Conservation (phyloP, 2,329 filamentous ascomycete genomes). For the Paecilomyces fulvus region DNA sequence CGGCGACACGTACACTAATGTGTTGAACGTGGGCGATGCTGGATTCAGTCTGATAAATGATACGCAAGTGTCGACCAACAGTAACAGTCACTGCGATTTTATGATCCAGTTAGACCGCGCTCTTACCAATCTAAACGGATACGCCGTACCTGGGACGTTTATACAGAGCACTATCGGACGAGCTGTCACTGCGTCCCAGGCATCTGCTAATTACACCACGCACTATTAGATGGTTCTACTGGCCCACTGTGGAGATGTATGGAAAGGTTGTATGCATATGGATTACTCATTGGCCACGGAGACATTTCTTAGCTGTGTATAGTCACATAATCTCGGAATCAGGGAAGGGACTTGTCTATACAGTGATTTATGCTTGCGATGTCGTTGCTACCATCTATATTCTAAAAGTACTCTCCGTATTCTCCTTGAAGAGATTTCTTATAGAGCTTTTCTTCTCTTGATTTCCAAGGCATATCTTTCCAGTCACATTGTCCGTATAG, state of each 20-base stretch:
- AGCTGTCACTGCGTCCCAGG: neutral
- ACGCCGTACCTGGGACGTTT: neutral
- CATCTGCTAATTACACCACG: neutral
- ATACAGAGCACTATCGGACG: neutral
- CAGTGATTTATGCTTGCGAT: no score
- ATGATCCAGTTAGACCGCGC: neutral
- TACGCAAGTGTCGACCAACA: slow-evolving; percentile 9
- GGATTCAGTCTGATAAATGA: slow-evolving; percentile 24
- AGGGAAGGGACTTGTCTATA: no score
- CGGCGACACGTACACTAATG: slow-evolving; percentile 18
- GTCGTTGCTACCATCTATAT: no score
- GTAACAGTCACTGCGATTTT: slow-evolving; percentile 1
- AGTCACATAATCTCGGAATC: neutral
- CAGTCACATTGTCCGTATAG: no score
- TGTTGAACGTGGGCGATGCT: slow-evolving; percentile 28
- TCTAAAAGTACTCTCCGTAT: no score
- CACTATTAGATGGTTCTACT: neutral
- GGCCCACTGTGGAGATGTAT: neutral
- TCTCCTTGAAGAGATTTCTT: no score
- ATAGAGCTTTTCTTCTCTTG: no score
- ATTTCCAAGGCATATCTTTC: no score
- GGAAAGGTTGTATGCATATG: neutral
- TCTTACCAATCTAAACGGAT: neutral
- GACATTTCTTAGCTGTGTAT: neutral
- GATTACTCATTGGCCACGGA: neutral